Evolutionary conservation across 2,329 filamentous ascomycete genomes (phyloP).

Genomic region (Ophidiomyces ophidiicola): DNA sequence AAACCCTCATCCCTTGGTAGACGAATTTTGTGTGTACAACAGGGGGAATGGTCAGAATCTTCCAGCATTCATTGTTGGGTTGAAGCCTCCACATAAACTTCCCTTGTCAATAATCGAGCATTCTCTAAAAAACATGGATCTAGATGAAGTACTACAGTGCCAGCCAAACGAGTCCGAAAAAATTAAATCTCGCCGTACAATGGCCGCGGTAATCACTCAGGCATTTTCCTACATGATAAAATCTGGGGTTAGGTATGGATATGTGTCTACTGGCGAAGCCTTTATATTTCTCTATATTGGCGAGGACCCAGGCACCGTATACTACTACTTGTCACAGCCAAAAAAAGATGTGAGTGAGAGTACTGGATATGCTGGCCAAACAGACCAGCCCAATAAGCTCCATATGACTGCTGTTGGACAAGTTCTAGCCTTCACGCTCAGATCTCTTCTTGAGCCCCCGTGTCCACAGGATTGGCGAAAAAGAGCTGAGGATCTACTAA

Average conservation of each 20-base stretch:
- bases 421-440: conserved; percentile 23
- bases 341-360: conserved; percentile 21
- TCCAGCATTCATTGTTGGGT: conserved; percentile 29
- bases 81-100: conserved; percentile 40
- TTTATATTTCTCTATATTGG: conserved; percentile 33
- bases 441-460: conserved; percentile 17
- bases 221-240: conserved; percentile 42
- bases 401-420: conserved; percentile 25
- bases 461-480: conserved; percentile 16
- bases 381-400: conserved; percentile 16
- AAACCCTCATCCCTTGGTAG: conserved; percentile 19
- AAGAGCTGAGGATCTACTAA: conserved; percentile 13
- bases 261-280: conserved; percentile 34
- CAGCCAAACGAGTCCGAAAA: conserved; percentile 23
- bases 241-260: conserved; percentile 34
- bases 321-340: conserved; percentile 25
- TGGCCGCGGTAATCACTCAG: conserved; percentile 36
- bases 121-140: conserved; percentile 34
- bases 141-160: conserved; percentile 31
- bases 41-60: conserved; percentile 17
- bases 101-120: conserved; percentile 32
- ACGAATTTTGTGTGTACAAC: conserved; percentile 29
- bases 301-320: conserved; percentile 21
- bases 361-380: conserved; percentile 16
- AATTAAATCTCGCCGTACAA: conserved; percentile 29